Base-by-base conservation (phyloP, 495 filamentous ascomycete species). In the Tricharina praecox region DNA sequence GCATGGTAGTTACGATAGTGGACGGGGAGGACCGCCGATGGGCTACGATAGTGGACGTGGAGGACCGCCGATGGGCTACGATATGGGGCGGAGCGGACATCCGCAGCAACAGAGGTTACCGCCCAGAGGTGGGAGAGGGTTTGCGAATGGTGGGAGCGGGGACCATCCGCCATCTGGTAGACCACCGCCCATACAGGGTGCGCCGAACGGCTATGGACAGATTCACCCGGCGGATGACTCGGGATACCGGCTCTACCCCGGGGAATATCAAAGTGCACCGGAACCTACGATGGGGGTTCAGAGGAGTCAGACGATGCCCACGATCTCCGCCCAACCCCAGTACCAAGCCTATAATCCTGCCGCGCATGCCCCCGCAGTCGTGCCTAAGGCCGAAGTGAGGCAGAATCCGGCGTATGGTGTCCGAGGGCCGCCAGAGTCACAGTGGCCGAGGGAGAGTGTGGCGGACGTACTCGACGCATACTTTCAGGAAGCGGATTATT, bases 261-360 rank as follows among this genome's bases (percentile, higher is more conserved):
- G n/a, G n/a, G n/a, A n/a, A n/a, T n/a, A n/a, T n/a, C n/a, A n/a
- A n/a, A n/a, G n/a, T 4, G 11, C 11, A 23, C 16, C 16, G 10
- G 40, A 28, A 48, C 36, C 18, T 5, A 53, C 57, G 3, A 67
- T 62, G 32, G 67, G 64, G 0, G 65, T 67, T 1, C 70, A 61
- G 23, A 58, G 71, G 48, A 72, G 68, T 53, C 68, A 72, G 67
- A 73, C 71, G 9, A 71, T 73, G 70, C 70, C 71, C 8, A 34
- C 56, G 10, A 67, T 67, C 48, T 61, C 66, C 25, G 63, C 64
- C 8, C 61, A 60, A 30, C 66, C 66, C 30, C 51, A 56, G 5
- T 53, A 54, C 34, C 55, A 42, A 8, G 52, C 54, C 9, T 36
- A 42, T 19, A 51, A 54, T 35, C 48, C 48, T 19, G 38, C 49